Percentiles rank a stretch among this genome's conserved stretches.
phyloP scores from a whole-genome alignment of 1,284 basidiomycete species.

The Puccinia triticina region DNA sequence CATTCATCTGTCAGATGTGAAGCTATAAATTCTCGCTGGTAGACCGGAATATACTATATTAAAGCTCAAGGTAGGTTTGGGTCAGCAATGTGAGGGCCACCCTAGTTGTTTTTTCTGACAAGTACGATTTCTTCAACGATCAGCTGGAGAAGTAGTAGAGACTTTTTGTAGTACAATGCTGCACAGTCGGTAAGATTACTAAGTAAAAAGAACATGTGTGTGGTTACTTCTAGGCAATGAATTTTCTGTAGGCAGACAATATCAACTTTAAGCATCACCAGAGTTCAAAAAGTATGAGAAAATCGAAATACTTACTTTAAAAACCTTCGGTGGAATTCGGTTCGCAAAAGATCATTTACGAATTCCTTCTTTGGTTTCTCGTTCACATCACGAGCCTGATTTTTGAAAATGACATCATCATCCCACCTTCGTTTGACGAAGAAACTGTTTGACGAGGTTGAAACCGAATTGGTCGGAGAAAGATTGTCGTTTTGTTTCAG shows the following conservation, averaged over 20 bases:
- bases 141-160: neutral
- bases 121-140: neutral
- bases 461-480: constrained; percentile 72
- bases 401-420: constrained; percentile 95
- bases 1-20: too few species aligned
- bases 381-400: constrained; percentile 76
- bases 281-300: neutral
- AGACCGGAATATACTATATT: too few species aligned
- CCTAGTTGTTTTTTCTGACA: too few species aligned
- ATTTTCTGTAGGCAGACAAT: constrained; percentile 5
- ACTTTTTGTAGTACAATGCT: constrained; percentile 13
- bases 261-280: neutral
- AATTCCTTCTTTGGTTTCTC: constrained; percentile 74
- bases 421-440: constrained; percentile 92
- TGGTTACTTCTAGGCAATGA: constrained; percentile 1
- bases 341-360: constrained; percentile 87
- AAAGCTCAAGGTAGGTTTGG: too few species aligned
- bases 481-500: constrained; percentile 71
- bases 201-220: neutral
- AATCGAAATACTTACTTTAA: constrained; percentile 26
- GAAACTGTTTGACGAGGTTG: constrained; percentile 65
- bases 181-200: neutral
- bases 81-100: too few species aligned
- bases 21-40: too few species aligned
- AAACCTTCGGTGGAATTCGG: constrained; percentile 66